A percentile compares a stretch with the other conserved stretches of the same genome.
phyloP scores from a whole-genome alignment of 164 flowering plant species.

The Chloranthus sessilifolius region DNA sequence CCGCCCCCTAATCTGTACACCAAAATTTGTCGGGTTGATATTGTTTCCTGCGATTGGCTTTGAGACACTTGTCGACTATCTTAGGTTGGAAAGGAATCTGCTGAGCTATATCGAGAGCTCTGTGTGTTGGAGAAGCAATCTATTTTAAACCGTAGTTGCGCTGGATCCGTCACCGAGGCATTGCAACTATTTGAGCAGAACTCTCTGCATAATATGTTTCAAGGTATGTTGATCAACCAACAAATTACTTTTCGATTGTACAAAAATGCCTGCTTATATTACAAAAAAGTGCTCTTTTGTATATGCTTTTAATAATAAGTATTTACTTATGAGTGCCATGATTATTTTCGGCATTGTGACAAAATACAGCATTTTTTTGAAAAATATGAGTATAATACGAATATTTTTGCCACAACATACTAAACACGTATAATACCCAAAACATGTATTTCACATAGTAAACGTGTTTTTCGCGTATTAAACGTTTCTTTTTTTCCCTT shows the following conservation, averaged over 20 bases:
- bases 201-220: slow-evolving; percentile 35
- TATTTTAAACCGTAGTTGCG: slow-evolving; percentile 24
- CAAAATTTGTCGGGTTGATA: neutral
- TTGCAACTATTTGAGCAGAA: slow-evolving; percentile 39
- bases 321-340: neutral
- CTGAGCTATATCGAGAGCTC: slow-evolving; percentile 48
- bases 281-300: too few species aligned
- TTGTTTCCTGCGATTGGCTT: slow-evolving; percentile 3
- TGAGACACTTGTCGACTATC: slow-evolving; percentile 1
- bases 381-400: too few species aligned
- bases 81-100: slow-evolving; percentile 54
- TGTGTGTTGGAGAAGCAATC: slow-evolving; percentile 47
- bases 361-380: too few species aligned
- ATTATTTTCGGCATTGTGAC: too few species aligned
- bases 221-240: slow-evolving; percentile 63
- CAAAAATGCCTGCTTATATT: too few species aligned
- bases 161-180: slow-evolving; percentile 46
- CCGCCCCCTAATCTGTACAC: neutral
- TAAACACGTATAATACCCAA: too few species aligned
- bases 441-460: too few species aligned
- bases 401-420: too few species aligned
- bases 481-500: too few species aligned
- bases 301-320: neutral
- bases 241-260: too few species aligned
- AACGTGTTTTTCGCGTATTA: too few species aligned